Evolutionary conservation across 1,284 basidiomycete genomes (phyloP).

Genomic region (Tylopilus sp.): DNA sequence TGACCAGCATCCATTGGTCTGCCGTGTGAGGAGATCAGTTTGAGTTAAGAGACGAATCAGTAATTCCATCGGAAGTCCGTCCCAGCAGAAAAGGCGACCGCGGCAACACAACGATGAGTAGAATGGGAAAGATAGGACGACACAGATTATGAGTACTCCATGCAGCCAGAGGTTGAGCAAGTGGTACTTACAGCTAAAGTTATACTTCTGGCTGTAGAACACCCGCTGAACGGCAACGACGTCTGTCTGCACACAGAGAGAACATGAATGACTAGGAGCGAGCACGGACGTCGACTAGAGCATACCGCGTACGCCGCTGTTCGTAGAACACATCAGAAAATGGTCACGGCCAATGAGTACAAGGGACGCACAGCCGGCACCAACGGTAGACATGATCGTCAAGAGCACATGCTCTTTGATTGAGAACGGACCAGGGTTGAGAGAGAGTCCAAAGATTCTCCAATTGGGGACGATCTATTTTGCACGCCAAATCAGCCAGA

Average conservation of each 20-base stretch:
- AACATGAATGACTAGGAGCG: background rate
- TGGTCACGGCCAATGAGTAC: background rate
- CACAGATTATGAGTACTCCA: background rate
- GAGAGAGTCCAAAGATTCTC: conserved; percentile 50
- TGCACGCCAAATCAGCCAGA: background rate
- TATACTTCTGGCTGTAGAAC: conserved; percentile 62
- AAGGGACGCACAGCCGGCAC: conserved; percentile 38
- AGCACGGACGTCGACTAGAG: background rate
- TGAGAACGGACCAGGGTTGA: conserved; percentile 71
- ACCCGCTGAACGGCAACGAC: conserved; percentile 74
- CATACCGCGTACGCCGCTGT: conserved; percentile 33
- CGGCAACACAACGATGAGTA: background rate
- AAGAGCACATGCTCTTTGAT: conserved; percentile 69
- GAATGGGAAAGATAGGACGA: background rate
- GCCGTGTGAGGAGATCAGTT: conserved; percentile 16
- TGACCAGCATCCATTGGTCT: conserved; percentile 76
- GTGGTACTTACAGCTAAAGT: conserved; percentile 51
- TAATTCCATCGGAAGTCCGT: background rate
- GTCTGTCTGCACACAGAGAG: conserved; percentile 47
- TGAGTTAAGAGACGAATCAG: background rate
- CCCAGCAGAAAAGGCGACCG: background rate
- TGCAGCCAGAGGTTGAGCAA: background rate
- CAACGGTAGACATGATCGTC: conserved; percentile 79
- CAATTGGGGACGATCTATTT: conserved; percentile 47
- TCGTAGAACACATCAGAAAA: conserved; percentile 1